These are phyloP conservation scores for Suillus plorans DNA, from an alignment of 768 basidiomycete genomes.

Conservation along the genomic window DNA sequence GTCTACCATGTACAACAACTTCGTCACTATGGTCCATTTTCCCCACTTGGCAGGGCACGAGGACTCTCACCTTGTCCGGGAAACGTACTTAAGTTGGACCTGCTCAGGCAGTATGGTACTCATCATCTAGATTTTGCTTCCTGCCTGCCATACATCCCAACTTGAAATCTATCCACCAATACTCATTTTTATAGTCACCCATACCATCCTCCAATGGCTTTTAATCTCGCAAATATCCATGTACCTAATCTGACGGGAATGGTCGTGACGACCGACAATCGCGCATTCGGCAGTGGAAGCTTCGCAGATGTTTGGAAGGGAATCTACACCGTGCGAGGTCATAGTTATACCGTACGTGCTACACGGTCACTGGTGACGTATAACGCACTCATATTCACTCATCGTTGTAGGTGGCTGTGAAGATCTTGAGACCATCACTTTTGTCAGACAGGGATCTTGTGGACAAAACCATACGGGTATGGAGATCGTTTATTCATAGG, in stretches of 20 bases:
- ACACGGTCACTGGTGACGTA: background rate
- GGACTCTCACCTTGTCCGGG: background rate
- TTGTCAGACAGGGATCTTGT: background rate
- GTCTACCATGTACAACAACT: background rate
- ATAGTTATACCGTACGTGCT: background rate
- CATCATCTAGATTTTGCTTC: background rate
- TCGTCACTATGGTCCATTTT: background rate
- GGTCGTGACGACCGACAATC: background rate
- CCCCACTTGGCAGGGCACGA: too few relatives aligned
- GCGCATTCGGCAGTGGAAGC: background rate
- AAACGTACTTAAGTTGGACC: constrained; percentile 1
- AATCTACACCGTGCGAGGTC: background rate
- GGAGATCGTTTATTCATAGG: background rate
- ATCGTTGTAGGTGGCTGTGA: background rate
- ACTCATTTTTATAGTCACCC: background rate
- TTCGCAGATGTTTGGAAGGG: constrained; percentile 5
- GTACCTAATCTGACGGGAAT: background rate
- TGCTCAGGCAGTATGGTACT: background rate
- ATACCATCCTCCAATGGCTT: background rate
- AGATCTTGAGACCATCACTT: background rate
- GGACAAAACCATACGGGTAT: background rate
- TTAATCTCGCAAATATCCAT: background rate
- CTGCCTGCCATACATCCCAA: background rate
- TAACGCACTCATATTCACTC: background rate
- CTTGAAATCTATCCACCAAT: background rate